Conservation (phyloP, 805 yeast species). For the Debaryomyces hansenii region DNA sequence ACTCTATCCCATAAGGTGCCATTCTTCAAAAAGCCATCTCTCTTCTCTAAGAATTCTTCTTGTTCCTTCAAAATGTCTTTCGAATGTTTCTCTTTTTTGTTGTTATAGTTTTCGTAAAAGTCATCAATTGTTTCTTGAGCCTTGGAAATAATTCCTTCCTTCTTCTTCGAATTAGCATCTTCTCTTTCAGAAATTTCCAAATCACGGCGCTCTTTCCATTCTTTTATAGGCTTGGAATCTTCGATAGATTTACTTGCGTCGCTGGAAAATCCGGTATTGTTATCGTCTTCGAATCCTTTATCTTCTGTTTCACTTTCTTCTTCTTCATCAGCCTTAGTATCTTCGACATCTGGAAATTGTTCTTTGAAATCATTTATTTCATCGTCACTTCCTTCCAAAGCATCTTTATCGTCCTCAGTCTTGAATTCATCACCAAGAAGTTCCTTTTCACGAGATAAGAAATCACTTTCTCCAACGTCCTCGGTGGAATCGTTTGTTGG, state of each 20-base stretch:
- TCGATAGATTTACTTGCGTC: conserved; percentile 25
- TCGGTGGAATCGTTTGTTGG: conserved; percentile 29
- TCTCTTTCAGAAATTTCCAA: conserved; percentile 81
- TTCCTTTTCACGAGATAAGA: conserved; percentile 67
- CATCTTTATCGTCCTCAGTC: conserved; percentile 59
- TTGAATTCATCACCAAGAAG: conserved; percentile 70
- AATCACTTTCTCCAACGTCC: conserved; percentile 50
- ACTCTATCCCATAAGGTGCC: conserved; percentile 63
- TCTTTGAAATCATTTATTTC: conserved; percentile 61
- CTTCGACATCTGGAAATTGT: conserved; percentile 61
- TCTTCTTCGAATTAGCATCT: conserved; percentile 60
- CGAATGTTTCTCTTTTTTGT: conserved; percentile 70
- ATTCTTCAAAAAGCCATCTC: conserved; percentile 60
- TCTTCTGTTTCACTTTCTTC: conserved; percentile 19
- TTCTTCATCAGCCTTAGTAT: conserved; percentile 16
- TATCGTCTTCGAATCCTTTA: conserved; percentile 35
- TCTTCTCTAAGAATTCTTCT: conserved; percentile 65
- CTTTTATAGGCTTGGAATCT: conserved; percentile 53
- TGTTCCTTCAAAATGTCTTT: conserved; percentile 67
- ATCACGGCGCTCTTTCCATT: conserved; percentile 82
- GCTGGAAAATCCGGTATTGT: conserved; percentile 15
- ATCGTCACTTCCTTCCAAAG: conserved; percentile 40
- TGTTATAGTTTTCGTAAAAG: conserved; percentile 87
- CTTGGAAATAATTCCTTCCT: conserved; percentile 64
- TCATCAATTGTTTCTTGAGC: conserved; percentile 87